These are phyloP conservation scores for Exophiala dermatitidis DNA, from an alignment of 2,329 filamentous ascomycete genomes.

Conservation along the genomic window DNA sequence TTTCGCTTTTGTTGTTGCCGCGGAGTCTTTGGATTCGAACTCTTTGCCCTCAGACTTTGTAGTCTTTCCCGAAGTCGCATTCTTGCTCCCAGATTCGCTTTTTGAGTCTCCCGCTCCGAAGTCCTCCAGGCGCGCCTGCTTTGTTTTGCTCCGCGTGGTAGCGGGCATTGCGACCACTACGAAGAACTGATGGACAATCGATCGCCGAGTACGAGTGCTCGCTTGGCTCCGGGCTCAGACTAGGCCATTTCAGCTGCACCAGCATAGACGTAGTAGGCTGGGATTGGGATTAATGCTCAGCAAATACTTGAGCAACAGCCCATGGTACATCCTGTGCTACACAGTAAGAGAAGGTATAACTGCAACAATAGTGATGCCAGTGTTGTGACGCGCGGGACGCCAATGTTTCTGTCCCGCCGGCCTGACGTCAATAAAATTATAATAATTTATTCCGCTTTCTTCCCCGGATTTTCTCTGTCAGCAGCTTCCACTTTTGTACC, in stretches of 20 bases:
- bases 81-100: neutral
- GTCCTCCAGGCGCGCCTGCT: constrained; percentile 13
- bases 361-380: too few species aligned
- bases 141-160: constrained; percentile 14
- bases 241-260: too few species aligned
- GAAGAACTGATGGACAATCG: too few species aligned
- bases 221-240: too few species aligned
- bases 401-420: neutral
- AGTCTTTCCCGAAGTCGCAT: neutral
- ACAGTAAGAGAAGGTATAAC: too few species aligned
- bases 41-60: neutral
- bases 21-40: neutral
- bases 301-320: too few species aligned
- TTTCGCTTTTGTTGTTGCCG: neutral
- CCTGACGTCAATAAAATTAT: too few species aligned
- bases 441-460: neutral
- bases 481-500: neutral
- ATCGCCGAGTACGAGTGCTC: too few species aligned
- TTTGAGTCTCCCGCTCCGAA: constrained; percentile 1
- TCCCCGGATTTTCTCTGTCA: constrained; percentile 2
- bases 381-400: too few species aligned
- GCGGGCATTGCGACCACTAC: constrained; percentile 5
- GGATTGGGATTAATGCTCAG: too few species aligned
- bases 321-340: too few species aligned
- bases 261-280: too few species aligned